Evolutionary conservation across 1,284 basidiomycete genomes (phyloP), one percentile per base, ranked within the genome.

Genomic region (Pyrrhoderma lamaoense): DNA sequence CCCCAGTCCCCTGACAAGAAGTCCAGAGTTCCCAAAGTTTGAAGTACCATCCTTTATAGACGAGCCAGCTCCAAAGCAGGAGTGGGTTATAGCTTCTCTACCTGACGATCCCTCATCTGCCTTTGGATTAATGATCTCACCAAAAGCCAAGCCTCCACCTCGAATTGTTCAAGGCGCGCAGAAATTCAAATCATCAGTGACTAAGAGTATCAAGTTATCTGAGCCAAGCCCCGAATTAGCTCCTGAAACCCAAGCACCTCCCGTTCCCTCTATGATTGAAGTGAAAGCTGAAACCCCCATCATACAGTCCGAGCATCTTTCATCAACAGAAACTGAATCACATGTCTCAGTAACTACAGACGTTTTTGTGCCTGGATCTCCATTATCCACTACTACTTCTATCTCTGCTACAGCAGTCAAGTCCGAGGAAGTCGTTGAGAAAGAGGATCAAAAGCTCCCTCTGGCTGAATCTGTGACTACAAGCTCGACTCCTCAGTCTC

Each of bases 371-470:
- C 77, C 77, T 8, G 72, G 71, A 1, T 83, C 82, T 0, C 83
- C 82, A 2, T 64, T 72, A 11, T 80, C 81, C 9, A 77, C 76
- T 3, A 73, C 70, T 47, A 84, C 82, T 0, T 83, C 82, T 0
- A 59, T 83, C 2, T 82, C 74, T 34, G 47, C 47, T 8, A 57
- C 60, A 11, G 38, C 38, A 22, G 52, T 59, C 1, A 55, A 55
- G 31, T 45, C 40, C 14, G 53, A 58, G 18, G 51, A 38, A 2
- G 48, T 55, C 27, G 27, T 51, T 11, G 53, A 58, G 38, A 50
- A 53, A 19, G 22, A 49, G 8, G 40, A 45, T n/a, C 42, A 45
- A 31, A 11, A n/a, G 31, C 23, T 16, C 22, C 48, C 16, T 3
- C 52, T 23, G 40, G 27, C 54, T 3, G 52, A 51, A 16, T 42